Evolutionary conservation across 2,329 filamentous ascomycete genomes (phyloP).

Genomic region (Neopestalotiopsis sp.): DNA sequence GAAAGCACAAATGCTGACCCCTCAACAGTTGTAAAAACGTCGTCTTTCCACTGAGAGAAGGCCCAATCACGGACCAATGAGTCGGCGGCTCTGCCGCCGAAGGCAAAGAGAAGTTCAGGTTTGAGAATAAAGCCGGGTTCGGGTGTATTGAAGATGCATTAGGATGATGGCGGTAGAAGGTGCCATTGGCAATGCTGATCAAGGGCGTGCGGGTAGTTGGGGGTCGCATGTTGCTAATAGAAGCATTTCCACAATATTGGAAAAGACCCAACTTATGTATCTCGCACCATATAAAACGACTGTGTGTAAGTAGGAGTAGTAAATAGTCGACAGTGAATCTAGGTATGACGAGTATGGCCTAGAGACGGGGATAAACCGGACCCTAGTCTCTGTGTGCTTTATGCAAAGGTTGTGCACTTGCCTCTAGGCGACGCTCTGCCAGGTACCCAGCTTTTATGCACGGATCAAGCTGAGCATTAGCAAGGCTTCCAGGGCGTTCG

Average conservation of each 20-base stretch:
- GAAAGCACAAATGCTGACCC: conserved; percentile 76
- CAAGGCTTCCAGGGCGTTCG: conserved; percentile 16
- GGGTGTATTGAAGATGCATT: conserved; percentile 50
- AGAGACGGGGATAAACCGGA: conserved; percentile 13
- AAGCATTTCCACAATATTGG: conserved; percentile 20
- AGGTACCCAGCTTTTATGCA: neutral
- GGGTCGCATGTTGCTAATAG: conserved; percentile 42
- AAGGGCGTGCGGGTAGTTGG: conserved; percentile 56
- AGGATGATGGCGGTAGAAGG: conserved; percentile 82
- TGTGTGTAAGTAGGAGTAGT: neutral
- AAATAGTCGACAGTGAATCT: neutral
- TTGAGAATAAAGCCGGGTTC: conserved; percentile 76
- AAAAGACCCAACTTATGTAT: neutral
- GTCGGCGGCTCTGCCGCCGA: conserved; percentile 55
- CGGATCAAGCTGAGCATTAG: neutral
- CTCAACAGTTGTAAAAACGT: conserved; percentile 80
- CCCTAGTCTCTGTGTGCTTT: neutral
- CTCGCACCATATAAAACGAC: neutral
- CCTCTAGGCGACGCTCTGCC: too few species aligned
- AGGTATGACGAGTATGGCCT: neutral
- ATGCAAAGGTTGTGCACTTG: conserved; percentile 3
- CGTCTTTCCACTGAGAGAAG: conserved; percentile 79
- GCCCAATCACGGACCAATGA: conserved; percentile 85
- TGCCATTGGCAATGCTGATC: conserved; percentile 76
- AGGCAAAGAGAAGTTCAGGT: conserved; percentile 73